Conservation (phyloP, 345 rosid species). For the Citrus medica region DNA sequence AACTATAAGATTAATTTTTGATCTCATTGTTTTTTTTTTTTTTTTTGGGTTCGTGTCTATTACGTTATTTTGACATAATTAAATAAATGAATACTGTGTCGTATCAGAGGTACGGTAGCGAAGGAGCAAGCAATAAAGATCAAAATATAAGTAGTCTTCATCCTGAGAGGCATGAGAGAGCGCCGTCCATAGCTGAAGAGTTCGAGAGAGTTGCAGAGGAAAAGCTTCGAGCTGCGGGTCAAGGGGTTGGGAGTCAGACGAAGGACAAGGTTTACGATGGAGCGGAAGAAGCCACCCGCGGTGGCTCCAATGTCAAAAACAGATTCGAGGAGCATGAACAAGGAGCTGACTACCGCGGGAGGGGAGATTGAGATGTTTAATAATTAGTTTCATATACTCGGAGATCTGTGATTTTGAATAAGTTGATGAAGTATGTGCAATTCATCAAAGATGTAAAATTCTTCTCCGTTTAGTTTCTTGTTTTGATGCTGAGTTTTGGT, state of each 20-base stretch:
- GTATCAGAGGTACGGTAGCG: constrained; percentile 22
- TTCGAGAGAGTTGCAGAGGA: constrained; percentile 12
- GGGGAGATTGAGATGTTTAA: no score
- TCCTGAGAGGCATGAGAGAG: constrained; percentile 22
- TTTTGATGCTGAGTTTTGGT: no score
- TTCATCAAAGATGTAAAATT: no score
- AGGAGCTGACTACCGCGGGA: constrained; percentile 2
- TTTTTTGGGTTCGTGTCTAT: no score
- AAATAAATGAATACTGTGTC: no score
- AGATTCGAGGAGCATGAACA: constrained; percentile 20
- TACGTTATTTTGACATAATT: no score
- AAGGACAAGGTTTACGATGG: constrained; percentile 31
- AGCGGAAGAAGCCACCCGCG: constrained; percentile 14
- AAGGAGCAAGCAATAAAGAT: background rate
- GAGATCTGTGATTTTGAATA: no score
- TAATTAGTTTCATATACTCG: no score
- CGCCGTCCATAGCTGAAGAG: constrained; percentile 47
- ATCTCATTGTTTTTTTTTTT: no score
- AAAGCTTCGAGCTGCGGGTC: background rate
- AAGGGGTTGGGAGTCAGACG: constrained; percentile 33
- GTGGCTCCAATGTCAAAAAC: constrained; percentile 21
- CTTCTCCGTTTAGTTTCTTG: no score
- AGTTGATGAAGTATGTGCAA: no score
- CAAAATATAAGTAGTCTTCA: background rate
- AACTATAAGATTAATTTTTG: no score